Conservation (phyloP, 768 basidiomycete genomes). For the Lactarius indigo region DNA sequence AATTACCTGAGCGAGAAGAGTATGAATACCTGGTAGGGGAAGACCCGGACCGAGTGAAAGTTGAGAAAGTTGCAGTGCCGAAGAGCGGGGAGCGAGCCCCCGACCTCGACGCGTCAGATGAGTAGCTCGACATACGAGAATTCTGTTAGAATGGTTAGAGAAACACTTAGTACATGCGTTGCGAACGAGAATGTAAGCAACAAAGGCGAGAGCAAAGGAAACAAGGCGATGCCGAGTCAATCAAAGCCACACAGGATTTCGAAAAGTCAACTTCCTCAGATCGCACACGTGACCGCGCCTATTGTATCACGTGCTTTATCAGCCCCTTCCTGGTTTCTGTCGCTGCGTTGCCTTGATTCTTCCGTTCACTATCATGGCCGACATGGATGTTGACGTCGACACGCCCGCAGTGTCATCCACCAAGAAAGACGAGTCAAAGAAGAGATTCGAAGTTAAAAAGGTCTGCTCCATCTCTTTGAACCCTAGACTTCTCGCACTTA, state of each 20-base stretch:
- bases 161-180: conserved; percentile 31
- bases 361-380: conserved; percentile 42
- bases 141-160: conserved; percentile 8
- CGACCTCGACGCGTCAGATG: conserved; percentile 31
- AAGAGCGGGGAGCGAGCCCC: conserved; percentile 57
- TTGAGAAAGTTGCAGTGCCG: conserved; percentile 57
- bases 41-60: conserved; percentile 50
- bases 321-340: too few species aligned
- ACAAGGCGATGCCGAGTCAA: not conserved
- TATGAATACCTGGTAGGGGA: conserved; percentile 56
- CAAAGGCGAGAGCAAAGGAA: conserved; percentile 10
- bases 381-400: conserved; percentile 82
- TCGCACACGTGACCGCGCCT: conserved; percentile 36
- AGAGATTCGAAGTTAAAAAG: conserved; percentile 99
- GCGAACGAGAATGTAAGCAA: not conserved
- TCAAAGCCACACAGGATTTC: not conserved
- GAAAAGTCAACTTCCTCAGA: conserved; percentile 30
- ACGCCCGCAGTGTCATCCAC: conserved; percentile 38
- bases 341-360: not conserved
- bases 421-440: conserved; percentile 61
- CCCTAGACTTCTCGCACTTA: not conserved
- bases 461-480: conserved; percentile 39
- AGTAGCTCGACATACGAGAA: conserved; percentile 38
- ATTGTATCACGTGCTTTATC: not conserved
- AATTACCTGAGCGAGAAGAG: conserved; percentile 49